A percentile compares a stretch with the other conserved stretches of the same genome.
Evolutionary conservation across 352 stramenopile genomes (phyloP).

Genomic region (Pythium periplocum): DNA sequence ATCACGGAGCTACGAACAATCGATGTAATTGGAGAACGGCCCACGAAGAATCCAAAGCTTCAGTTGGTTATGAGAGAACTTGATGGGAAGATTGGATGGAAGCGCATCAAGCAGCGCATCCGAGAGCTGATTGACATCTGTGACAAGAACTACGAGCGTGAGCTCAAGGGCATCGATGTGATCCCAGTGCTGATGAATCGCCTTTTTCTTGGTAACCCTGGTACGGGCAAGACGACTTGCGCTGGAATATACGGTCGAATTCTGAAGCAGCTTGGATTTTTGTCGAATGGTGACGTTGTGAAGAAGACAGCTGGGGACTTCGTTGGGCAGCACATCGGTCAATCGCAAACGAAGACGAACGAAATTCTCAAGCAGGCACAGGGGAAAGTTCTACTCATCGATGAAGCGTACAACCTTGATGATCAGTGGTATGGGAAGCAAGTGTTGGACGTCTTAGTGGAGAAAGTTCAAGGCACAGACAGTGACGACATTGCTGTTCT

Average conservation of each 20-base stretch:
- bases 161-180: conserved; percentile 59
- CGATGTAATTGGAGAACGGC: conserved; percentile 78
- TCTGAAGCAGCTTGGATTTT: conserved; percentile 84
- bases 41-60: conserved; percentile 72
- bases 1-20: conserved; percentile 43
- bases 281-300: conserved; percentile 87
- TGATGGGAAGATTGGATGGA: conserved; percentile 72
- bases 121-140: conserved; percentile 70
- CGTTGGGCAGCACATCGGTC: conserved; percentile 67
- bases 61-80: conserved; percentile 46
- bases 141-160: conserved; percentile 78
- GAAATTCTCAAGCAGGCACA: conserved; percentile 75
- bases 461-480: conserved; percentile 87
- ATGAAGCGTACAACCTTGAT: conserved; percentile 92
- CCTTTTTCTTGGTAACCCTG: conserved; percentile 89
- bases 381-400: conserved; percentile 91
- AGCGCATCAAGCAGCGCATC: conserved; percentile 72
- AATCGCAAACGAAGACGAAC: conserved; percentile 85
- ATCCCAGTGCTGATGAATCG: conserved; percentile 77
- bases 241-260: conserved; percentile 83
- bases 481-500: conserved; percentile 91
- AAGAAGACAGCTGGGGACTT: conserved; percentile 88
- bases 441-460: conserved; percentile 86
- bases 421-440: conserved; percentile 61
- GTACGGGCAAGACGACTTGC: conserved; percentile 91